Conservation (phyloP, 2,329 filamentous ascomycete species). For the Dactylellina parvicollis region DNA sequence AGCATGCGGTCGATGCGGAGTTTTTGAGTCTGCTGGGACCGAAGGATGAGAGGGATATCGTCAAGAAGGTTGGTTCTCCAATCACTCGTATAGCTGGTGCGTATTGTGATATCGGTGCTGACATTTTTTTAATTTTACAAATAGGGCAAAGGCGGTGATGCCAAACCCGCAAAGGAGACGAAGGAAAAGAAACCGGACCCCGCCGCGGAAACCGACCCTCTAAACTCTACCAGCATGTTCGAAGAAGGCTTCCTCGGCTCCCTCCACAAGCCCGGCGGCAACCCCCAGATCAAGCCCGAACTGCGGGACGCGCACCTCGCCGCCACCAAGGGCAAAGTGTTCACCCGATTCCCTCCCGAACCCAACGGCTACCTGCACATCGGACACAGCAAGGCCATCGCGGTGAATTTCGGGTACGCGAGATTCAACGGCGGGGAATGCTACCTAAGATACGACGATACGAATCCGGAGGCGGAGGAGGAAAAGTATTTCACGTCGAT, state of each 20-base stretch:
- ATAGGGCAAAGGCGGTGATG: conserved; percentile 24
- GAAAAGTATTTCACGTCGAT: conserved; percentile 91
- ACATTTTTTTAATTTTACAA: too few species aligned
- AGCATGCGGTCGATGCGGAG: conserved; percentile 56
- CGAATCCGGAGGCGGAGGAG: conserved; percentile 92
- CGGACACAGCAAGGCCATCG: conserved; percentile 93
- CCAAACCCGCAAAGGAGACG: conserved; percentile 59
- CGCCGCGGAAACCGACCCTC: conserved; percentile 58
- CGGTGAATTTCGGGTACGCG: conserved; percentile 95
- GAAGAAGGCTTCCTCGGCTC: conserved; percentile 79
- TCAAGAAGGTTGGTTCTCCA: conserved; percentile 55
- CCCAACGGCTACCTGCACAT: conserved; percentile 95
- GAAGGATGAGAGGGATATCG: conserved; percentile 57
- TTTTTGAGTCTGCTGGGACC: conserved; percentile 56
- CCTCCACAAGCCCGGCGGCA: conserved; percentile 74
- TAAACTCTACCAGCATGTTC: conserved; percentile 69
- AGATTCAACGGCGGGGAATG: conserved; percentile 80
- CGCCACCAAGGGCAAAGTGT: conserved; percentile 63
- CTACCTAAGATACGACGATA: conserved; percentile 88
- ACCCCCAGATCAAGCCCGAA: conserved; percentile 60
- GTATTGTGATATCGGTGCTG: background rate
- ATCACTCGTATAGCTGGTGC: background rate
- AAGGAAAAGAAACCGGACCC: conserved; percentile 63
- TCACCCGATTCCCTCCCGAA: conserved; percentile 82
- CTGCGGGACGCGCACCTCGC: conserved; percentile 56